Evolutionary conservation across 1,139 yeast genomes (phyloP).

Genomic region (Saccharomyces hybrid): DNA sequence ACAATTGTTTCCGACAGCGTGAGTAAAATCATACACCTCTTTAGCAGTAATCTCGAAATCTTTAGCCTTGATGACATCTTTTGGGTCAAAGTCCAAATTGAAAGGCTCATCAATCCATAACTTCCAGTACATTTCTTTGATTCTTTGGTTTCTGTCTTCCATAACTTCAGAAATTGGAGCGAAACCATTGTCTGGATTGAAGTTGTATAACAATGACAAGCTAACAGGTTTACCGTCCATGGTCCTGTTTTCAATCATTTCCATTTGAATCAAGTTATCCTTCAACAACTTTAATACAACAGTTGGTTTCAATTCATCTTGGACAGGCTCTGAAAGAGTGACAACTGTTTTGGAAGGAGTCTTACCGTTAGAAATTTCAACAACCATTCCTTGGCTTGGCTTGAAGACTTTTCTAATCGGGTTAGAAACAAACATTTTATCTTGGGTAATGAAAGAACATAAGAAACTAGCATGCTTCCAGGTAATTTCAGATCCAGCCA

Average conservation of each 20-base stretch:
- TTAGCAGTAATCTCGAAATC: constrained; percentile 61
- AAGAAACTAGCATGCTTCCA: constrained; percentile 93
- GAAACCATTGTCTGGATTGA: constrained; percentile 79
- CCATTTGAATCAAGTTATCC: constrained; percentile 47
- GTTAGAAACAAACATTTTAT: constrained; percentile 67
- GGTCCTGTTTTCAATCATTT: constrained; percentile 83
- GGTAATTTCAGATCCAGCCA: constrained; percentile 71
- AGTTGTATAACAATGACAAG: constrained; percentile 70
- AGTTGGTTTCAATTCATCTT: constrained; percentile 65
- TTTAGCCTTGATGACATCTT: constrained; percentile 57
- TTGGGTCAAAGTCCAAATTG: constrained; percentile 56
- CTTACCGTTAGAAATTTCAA: constrained; percentile 50
- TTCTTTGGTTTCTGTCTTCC: constrained; percentile 86
- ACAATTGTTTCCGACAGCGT: constrained; percentile 94
- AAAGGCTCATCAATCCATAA: constrained; percentile 85
- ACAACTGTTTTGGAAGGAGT: constrained; percentile 51
- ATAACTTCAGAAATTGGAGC: constrained; percentile 90
- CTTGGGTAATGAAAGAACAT: constrained; percentile 77
- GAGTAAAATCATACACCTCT: constrained; percentile 87
- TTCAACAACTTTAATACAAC: constrained; percentile 52
- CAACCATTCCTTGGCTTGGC: constrained; percentile 52
- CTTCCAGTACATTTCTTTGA: constrained; percentile 95
- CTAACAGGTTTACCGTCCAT: constrained; percentile 67
- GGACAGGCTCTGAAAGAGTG: constrained; percentile 60
- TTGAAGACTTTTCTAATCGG: constrained; percentile 73